Evolutionary conservation across 2,329 filamentous ascomycete genomes (phyloP), one percentile per base, ranked within the genome.

Genomic region (Epichloe uncinata): DNA sequence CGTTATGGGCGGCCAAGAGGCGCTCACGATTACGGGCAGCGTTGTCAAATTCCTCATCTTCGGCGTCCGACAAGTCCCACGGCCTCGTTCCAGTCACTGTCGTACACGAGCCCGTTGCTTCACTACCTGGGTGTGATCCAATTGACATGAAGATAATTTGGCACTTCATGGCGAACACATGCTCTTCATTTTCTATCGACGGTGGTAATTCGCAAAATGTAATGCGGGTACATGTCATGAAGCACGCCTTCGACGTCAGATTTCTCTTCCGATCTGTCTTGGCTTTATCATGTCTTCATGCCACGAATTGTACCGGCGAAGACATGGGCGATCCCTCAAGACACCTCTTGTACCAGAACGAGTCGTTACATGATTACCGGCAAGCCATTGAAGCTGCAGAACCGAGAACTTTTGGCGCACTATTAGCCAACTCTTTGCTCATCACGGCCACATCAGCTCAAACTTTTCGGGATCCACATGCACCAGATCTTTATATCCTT

Each of bases 251-350:
- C 47, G 59, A 68, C 45, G 69, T 67, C n/a, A 71, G 69, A 0
- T 79, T 79, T 53, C 68, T 79, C 35, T 74, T 79, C 72, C 66
- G 78, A 55, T 71, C 69, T 8, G 54, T 79, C n/a, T 69, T 79
- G 52, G 75, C 68, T 9, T 63, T 78, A 1, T 69, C 76, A 0
- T 69, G 73, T 16, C 62, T 75, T 20, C 73, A 78, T 53, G 47
- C 47, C 38, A 46, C n/a, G 18, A 36, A 45, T 16, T 33, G 22
- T 20, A 47, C 38, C 3, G 50, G 50, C 50, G 42, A 52, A 22
- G 47, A 52, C 16, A 12, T 52, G 20, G 47, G 50, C 20, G 65
- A 73, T 8, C 47, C 55, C n/a, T 58, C 61, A 2, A 68, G 69
- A 13, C 63, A 69, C 2, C 56, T 70, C 8, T 50, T 55, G 7